These are phyloP conservation scores for Albifimbria verrucaria DNA, from an alignment of 2,329 filamentous ascomycete species.

Conservation along the genomic window DNA sequence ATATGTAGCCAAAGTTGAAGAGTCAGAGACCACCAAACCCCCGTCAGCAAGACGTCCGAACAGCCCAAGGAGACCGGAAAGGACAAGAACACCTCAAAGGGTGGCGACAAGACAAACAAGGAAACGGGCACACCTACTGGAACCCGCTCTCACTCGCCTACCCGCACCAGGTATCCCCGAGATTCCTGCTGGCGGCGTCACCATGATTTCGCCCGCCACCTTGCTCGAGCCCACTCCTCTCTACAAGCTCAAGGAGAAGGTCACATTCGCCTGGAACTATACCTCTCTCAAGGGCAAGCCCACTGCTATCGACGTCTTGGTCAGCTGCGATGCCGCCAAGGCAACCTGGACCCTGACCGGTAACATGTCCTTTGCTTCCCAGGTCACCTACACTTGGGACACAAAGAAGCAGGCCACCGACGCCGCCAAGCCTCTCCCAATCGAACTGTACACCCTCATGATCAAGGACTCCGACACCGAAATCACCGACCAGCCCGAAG, in stretches of 20 bases:
- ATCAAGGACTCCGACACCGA: constrained; percentile 56
- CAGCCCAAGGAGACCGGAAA: constrained; percentile 9
- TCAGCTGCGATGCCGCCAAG: constrained; percentile 50
- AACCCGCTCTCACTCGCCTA: constrained; percentile 5
- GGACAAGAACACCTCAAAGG: constrained; percentile 20
- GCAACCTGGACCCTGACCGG: constrained; percentile 59
- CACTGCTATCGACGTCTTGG: constrained; percentile 57
- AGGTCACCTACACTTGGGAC: constrained; percentile 56
- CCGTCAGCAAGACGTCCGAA: constrained; percentile 3
- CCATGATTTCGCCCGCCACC: constrained; percentile 49
- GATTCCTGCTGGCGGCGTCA: constrained; percentile 48
- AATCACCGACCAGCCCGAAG: constrained; percentile 45
- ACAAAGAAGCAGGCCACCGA: constrained; percentile 47
- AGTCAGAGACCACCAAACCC: too few species aligned
- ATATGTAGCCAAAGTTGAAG: too few species aligned
- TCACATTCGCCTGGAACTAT: constrained; percentile 65
- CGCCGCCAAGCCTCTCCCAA: constrained; percentile 44
- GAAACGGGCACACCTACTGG: constrained; percentile 6
- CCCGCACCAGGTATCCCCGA: constrained; percentile 41
- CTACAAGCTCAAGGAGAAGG: constrained; percentile 58
- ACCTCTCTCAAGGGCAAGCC: constrained; percentile 56
- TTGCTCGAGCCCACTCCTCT: constrained; percentile 42
- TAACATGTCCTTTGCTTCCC: constrained; percentile 58
- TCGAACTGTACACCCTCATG: constrained; percentile 57
- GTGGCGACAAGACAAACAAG: constrained; percentile 19